Evolutionary conservation across 2,329 filamentous ascomycete species (phyloP).

Genomic region (Xylaria sp.): DNA sequence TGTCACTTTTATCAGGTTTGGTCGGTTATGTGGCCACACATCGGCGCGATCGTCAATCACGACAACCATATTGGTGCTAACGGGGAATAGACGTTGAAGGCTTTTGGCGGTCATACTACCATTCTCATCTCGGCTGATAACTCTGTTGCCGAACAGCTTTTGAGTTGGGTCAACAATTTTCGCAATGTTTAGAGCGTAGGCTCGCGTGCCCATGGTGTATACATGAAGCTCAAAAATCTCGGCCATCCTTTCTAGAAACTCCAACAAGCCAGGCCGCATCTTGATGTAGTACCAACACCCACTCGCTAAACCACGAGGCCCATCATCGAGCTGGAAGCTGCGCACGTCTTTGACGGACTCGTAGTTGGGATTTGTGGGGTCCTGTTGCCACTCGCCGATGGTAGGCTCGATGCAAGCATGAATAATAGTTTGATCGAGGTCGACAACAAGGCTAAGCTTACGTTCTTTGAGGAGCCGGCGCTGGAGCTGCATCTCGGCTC

Average conservation of each 20-base stretch:
- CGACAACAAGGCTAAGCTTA: conserved; percentile 93
- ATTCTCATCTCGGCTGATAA: conserved; percentile 97
- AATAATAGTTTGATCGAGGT: conserved; percentile 98
- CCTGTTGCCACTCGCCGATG: conserved; percentile 92
- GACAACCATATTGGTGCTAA: conserved; percentile 98
- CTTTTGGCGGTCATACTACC: conserved; percentile 92
- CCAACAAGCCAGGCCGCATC: conserved; percentile 84
- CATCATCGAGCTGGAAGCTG: conserved; percentile 91
- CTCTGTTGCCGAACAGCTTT: conserved; percentile 90
- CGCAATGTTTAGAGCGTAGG: conserved; percentile 93
- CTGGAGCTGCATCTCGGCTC: conserved; percentile 87
- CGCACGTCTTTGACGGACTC: conserved; percentile 88
- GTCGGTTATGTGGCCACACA: conserved; percentile 90
- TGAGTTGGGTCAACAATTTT: conserved; percentile 91
- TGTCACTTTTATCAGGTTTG: conserved; percentile 92
- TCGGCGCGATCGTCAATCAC: conserved; percentile 98
- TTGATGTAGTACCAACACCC: conserved; percentile 99
- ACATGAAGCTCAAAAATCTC: conserved; percentile 90
- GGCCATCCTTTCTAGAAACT: conserved; percentile 72
- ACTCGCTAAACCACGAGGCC: conserved; percentile 71
- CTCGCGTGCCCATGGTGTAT: conserved; percentile 98
- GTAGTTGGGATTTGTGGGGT: conserved; percentile 89
- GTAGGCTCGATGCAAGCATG: conserved; percentile 98
- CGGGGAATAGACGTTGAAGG: conserved; percentile 89
- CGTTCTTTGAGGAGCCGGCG: conserved; percentile 79